Conservation (phyloP, 2,329 filamentous ascomycete species). For the Fusarium coffeatum region DNA sequence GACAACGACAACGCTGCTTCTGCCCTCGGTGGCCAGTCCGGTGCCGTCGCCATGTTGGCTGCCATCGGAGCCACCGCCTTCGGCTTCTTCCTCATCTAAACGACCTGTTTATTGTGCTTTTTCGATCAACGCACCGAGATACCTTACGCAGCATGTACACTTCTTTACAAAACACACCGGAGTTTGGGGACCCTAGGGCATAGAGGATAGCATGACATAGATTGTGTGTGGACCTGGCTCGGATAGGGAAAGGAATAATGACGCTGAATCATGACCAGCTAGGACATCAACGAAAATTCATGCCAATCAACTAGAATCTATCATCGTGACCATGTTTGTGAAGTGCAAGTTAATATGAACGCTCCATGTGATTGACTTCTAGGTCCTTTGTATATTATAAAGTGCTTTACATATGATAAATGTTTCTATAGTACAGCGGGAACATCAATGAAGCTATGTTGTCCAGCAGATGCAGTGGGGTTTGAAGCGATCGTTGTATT, state of each 20-base stretch:
- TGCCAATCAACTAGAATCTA: fast-evolving
- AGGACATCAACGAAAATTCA: background rate
- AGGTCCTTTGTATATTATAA: background rate
- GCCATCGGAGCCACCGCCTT: slow-evolving; percentile 44
- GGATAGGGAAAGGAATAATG: slow-evolving; percentile 6
- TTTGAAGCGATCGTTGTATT: background rate
- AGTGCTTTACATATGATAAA: slow-evolving; percentile 18
- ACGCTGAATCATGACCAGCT: slow-evolving; percentile 15
- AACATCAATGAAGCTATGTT: background rate
- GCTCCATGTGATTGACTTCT: background rate
- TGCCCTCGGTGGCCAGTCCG: slow-evolving; percentile 24
- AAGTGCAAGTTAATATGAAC: fast-evolving
- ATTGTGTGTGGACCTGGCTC: slow-evolving; percentile 18
- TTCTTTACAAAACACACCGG: slow-evolving; percentile 11
- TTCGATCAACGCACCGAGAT: slow-evolving; percentile 5
- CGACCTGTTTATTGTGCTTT: background rate
- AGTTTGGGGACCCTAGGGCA: slow-evolving; percentile 23
- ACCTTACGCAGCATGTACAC: slow-evolving; percentile 23
- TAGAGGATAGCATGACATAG: slow-evolving; percentile 18
- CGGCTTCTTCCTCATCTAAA: slow-evolving; percentile 41
- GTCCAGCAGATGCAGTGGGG: background rate
- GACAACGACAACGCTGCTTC: slow-evolving; percentile 35
- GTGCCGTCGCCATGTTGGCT: slow-evolving; percentile 31
- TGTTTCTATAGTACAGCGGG: slow-evolving; percentile 30
- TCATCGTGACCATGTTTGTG: background rate